Percentiles rank a stretch among this genome's conserved stretches.
Conservation (phyloP, 2,329 filamentous ascomycete genomes). For the Diplodia scrobiculata region DNA sequence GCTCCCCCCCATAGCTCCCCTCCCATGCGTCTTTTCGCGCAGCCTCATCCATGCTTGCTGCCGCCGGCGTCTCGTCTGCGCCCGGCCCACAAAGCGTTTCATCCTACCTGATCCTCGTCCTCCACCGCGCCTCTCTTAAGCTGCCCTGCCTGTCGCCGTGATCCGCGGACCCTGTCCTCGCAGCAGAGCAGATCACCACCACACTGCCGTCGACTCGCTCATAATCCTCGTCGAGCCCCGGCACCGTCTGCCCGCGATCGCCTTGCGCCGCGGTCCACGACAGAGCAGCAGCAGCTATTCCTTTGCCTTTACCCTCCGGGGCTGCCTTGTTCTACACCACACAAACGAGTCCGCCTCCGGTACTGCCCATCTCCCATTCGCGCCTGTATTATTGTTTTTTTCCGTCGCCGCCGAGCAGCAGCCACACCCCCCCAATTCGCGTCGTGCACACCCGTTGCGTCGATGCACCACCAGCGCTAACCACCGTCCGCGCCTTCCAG, state of each 20-base stretch:
- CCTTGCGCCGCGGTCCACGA: slow-evolving; percentile 17
- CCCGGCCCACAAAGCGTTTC: slow-evolving; percentile 29
- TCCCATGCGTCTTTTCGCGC: slow-evolving; percentile 32
- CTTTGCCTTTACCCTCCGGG: slow-evolving; percentile 18
- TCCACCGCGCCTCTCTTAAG: slow-evolving; percentile 30
- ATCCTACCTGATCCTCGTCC: slow-evolving; percentile 26
- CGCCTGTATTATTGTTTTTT: slow-evolving; percentile 16
- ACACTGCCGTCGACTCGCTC: slow-evolving; percentile 23
- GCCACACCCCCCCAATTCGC: slow-evolving; percentile 27
- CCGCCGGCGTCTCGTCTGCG: slow-evolving; percentile 29
- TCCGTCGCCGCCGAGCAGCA: slow-evolving; percentile 6
- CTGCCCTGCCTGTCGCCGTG: slow-evolving; percentile 32
- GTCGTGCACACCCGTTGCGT: slow-evolving; percentile 27
- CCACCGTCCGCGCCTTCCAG: slow-evolving; percentile 50
- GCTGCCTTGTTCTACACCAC: slow-evolving; percentile 22
- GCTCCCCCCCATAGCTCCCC: slow-evolving; percentile 32
- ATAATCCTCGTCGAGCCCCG: slow-evolving; percentile 30
- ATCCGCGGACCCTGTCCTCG: slow-evolving; percentile 30
- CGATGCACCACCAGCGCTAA: slow-evolving; percentile 29
- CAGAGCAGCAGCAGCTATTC: slow-evolving; percentile 12
- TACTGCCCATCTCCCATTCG: slow-evolving; percentile 16
- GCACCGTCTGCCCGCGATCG: slow-evolving; percentile 14
- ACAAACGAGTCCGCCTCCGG: neutral
- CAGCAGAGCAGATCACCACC: slow-evolving; percentile 22
- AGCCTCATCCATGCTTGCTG: slow-evolving; percentile 30